Evolutionary conservation across 176 grass and related monocot genomes (phyloP).

Genomic region (Saccharum officinarum): DNA sequence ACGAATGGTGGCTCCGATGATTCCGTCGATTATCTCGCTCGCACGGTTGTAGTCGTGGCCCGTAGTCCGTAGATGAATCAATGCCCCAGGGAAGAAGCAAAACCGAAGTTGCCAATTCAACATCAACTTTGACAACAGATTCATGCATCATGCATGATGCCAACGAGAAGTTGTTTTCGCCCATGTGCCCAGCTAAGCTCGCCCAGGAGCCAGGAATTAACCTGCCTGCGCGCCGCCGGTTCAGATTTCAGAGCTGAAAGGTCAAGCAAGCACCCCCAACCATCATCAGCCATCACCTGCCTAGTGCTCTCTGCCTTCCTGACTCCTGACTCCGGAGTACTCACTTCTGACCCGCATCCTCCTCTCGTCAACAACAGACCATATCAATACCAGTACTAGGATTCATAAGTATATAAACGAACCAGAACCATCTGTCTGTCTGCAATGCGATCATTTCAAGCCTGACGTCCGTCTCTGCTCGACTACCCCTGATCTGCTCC

Average conservation of each 20-base stretch:
- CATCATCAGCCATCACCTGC: background rate
- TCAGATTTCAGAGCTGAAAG: background rate
- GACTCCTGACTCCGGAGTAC: too few species aligned
- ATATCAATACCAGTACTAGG: background rate
- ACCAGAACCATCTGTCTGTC: background rate
- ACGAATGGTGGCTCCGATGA: too few species aligned
- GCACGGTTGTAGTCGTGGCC: too few species aligned
- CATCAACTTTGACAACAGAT: background rate
- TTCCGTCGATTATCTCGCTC: too few species aligned
- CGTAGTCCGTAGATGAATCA: background rate
- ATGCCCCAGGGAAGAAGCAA: background rate
- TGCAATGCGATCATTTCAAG: background rate
- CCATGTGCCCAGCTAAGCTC: background rate
- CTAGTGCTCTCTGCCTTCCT: too few species aligned
- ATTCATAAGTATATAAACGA: background rate
- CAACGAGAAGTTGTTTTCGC: background rate
- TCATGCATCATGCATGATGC: constrained; percentile 9
- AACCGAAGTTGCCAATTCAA: background rate
- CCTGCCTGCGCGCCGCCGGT: background rate
- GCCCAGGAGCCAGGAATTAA: background rate
- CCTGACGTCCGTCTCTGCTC: background rate
- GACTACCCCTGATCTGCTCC: background rate
- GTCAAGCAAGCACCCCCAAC: background rate
- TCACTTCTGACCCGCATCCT: background rate
- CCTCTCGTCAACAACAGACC: background rate